A percentile compares a stretch with the other conserved stretches of the same genome.
These are phyloP conservation scores for Penicillium malachiteum DNA, from an alignment of 495 filamentous ascomycete genomes.

Conservation along the genomic window DNA sequence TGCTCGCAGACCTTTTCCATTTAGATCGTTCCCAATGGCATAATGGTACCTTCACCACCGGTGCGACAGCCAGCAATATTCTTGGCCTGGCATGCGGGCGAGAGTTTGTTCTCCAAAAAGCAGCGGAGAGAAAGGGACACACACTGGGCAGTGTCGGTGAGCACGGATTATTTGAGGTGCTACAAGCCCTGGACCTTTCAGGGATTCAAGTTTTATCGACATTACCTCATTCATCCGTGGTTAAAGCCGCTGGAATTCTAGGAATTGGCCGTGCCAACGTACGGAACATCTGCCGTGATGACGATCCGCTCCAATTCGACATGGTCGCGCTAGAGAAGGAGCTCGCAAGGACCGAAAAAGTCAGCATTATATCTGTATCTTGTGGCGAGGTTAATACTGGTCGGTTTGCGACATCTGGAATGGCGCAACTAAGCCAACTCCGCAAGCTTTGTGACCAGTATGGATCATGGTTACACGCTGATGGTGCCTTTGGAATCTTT, in stretches of 20 bases:
- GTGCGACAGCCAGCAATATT: slow-evolving; percentile 83
- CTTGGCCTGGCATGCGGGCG: slow-evolving; percentile 76
- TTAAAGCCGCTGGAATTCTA: slow-evolving; percentile 77
- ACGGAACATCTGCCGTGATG: slow-evolving; percentile 52
- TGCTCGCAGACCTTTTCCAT: slow-evolving; percentile 66
- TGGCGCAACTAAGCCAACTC: slow-evolving; percentile 60
- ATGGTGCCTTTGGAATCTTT: slow-evolving; percentile 89
- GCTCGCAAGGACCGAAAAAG: slow-evolving; percentile 51
- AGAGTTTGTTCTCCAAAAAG: slow-evolving; percentile 59
- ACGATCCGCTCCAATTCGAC: slow-evolving; percentile 66
- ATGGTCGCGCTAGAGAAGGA: slow-evolving; percentile 56
- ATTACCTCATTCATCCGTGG: slow-evolving; percentile 76
- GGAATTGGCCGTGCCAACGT: slow-evolving; percentile 75
- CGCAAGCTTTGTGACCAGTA: slow-evolving; percentile 70
- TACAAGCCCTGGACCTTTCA: slow-evolving; percentile 58
- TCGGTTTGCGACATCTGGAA: slow-evolving; percentile 64
- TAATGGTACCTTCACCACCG: slow-evolving; percentile 77
- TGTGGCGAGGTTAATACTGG: slow-evolving; percentile 93
- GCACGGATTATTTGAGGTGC: slow-evolving; percentile 65
- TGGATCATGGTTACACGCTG: slow-evolving; percentile 85
- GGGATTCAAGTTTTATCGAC: slow-evolving; percentile 76
- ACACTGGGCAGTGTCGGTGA: slow-evolving; percentile 59
- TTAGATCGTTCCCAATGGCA: slow-evolving; percentile 53
- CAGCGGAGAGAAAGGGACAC: slow-evolving; percentile 34
- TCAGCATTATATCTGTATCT: slow-evolving; percentile 74